phyloP scores from a whole-genome alignment of 140 eudicot species.

The Ambrosia hybrid region DNA sequence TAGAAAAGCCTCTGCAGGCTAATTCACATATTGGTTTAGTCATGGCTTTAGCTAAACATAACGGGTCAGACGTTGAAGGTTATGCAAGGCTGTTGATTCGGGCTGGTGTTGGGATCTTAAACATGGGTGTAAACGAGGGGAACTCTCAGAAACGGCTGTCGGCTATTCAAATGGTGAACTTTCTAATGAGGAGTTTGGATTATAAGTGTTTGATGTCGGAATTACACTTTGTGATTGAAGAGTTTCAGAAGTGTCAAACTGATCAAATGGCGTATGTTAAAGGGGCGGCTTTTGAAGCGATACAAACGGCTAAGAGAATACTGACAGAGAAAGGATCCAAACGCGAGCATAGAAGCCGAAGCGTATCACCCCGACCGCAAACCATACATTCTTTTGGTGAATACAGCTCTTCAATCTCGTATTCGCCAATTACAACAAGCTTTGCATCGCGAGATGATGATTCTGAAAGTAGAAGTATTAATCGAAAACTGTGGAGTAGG shows the following conservation, averaged over 20 bases:
- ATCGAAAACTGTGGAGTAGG: constrained; percentile 65
- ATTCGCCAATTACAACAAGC: constrained; percentile 58
- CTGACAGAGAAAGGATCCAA: constrained; percentile 49
- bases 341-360: constrained; percentile 33
- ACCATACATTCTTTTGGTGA: constrained; percentile 54
- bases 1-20: constrained; percentile 59
- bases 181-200: constrained; percentile 78
- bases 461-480: constrained; percentile 47
- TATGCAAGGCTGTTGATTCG: constrained; percentile 72
- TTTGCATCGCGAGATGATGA: constrained; percentile 35
- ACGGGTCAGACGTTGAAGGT: constrained; percentile 65
- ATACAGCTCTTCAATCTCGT: constrained; percentile 38
- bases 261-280: constrained; percentile 80
- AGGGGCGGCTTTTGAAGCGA: constrained; percentile 87
- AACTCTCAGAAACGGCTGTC: constrained; percentile 70
- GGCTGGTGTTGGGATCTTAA: constrained; percentile 62
- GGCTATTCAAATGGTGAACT: constrained; percentile 89
- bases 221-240: constrained; percentile 60
- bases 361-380: constrained; percentile 72
- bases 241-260: constrained; percentile 65
- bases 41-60: constrained; percentile 81
- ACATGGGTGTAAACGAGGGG: constrained; percentile 52
- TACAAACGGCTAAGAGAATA: constrained; percentile 71
- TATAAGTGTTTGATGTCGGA: constrained; percentile 70
- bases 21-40: constrained; percentile 83